These are phyloP conservation scores for Pharus latifolius DNA, from an alignment of 176 grass and related monocot genomes.

Conservation along the genomic window DNA sequence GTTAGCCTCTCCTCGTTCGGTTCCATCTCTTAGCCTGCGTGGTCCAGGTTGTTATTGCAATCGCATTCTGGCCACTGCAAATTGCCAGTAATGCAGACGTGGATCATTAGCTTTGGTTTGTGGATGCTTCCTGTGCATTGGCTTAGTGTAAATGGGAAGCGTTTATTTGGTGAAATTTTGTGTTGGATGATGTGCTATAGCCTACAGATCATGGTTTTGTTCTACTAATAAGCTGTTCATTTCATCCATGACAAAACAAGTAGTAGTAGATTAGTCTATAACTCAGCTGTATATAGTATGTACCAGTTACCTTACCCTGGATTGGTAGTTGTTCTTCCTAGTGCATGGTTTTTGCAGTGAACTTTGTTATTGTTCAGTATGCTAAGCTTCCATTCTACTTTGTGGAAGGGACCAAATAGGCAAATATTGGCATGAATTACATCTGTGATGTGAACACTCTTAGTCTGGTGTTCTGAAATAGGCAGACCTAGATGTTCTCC, in stretches of 20 bases:
- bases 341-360: neutral
- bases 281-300: neutral
- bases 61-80: too few species aligned
- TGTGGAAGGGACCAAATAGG: neutral
- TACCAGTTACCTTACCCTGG: neutral
- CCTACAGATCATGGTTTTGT: neutral
- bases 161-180: neutral
- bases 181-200: neutral
- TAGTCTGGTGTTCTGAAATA: neutral
- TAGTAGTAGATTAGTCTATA: neutral
- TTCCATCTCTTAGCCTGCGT: neutral
- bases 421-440: neutral
- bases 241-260: neutral
- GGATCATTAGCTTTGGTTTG: too few species aligned
- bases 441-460: neutral
- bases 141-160: neutral
- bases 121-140: neutral
- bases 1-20: slow-evolving; percentile 17
- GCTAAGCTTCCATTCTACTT: neutral
- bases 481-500: neutral
- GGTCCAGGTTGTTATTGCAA: neutral
- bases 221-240: neutral
- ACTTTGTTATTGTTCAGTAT: neutral
- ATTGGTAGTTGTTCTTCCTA: neutral
- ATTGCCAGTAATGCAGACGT: too few species aligned